Percentiles rank a stretch among this genome's conserved stretches.
phyloP scores from a whole-genome alignment of 2,329 filamentous ascomycete species.

The Fusarium fujikuroi region DNA sequence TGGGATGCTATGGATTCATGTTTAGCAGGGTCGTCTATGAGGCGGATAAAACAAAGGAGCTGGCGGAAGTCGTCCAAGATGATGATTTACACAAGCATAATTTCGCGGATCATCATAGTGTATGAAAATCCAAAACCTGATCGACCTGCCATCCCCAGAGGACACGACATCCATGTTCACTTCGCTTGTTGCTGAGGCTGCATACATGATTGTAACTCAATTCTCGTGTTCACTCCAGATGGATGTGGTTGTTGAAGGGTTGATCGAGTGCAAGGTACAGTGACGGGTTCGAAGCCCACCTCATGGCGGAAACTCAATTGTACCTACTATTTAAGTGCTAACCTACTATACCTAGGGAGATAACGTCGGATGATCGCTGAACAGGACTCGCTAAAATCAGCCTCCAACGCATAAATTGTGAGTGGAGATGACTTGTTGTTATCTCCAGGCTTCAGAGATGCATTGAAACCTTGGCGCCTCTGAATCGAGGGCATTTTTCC shows the following conservation, averaged over 20 bases:
- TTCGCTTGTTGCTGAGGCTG: slow-evolving; percentile 7
- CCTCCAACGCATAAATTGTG: slow-evolving; percentile 18
- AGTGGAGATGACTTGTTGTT: slow-evolving; percentile 11
- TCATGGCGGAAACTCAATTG: slow-evolving; percentile 18
- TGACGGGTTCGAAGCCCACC: not conserved
- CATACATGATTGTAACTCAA: slow-evolving; percentile 12
- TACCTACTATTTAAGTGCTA: not conserved
- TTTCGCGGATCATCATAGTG: slow-evolving; percentile 17
- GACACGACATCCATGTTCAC: slow-evolving; percentile 10
- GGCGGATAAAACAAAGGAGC: not conserved
- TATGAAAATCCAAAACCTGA: slow-evolving; percentile 31
- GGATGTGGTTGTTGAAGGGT: not conserved
- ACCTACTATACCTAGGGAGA: not conserved
- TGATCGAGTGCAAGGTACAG: not conserved
- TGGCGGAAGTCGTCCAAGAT: slow-evolving; percentile 12
- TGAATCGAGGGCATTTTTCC: slow-evolving; percentile 30
- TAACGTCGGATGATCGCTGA: slow-evolving; percentile 1
- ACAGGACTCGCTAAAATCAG: slow-evolving; percentile 3
- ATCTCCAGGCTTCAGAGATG: not conserved
- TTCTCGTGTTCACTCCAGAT: slow-evolving; percentile 7
- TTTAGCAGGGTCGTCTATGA: not conserved
- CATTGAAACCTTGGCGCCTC: slow-evolving; percentile 37
- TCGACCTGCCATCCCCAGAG: slow-evolving; percentile 20
- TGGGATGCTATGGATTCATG: not conserved
- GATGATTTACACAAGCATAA: slow-evolving; percentile 26